A percentile compares a stretch with the other conserved stretches of the same genome.
Conservation (phyloP, 2,329 filamentous ascomycete species). For the Lecanosticta acicola region DNA sequence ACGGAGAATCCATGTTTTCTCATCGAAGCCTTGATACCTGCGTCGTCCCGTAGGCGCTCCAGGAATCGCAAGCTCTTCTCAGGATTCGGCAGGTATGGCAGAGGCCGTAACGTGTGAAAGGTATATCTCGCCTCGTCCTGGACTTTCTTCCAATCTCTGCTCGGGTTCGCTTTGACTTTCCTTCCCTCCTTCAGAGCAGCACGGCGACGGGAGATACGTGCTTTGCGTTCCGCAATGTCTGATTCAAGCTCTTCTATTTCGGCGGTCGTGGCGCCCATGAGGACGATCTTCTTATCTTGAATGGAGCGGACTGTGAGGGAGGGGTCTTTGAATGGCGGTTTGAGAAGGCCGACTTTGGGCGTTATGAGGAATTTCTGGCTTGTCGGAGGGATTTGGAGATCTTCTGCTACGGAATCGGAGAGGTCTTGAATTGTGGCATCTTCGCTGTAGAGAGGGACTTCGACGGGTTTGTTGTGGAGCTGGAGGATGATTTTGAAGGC, state of each 20-base stretch:
- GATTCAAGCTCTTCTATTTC: conserved; percentile 53
- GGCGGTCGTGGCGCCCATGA: conserved; percentile 59
- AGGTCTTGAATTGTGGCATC: conserved; percentile 54
- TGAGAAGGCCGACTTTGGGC: conserved; percentile 60
- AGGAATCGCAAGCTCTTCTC: conserved; percentile 67
- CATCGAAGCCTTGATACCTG: conserved; percentile 82
- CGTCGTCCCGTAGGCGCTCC: conserved; percentile 69
- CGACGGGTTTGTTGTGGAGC: conserved; percentile 50
- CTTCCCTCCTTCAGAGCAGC: conserved; percentile 37
- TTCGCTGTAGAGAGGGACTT: conserved; percentile 41
- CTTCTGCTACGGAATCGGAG: conserved; percentile 51
- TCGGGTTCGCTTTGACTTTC: conserved; percentile 29
- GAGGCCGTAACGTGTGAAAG: conserved; percentile 70
- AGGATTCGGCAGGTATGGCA: conserved; percentile 71
- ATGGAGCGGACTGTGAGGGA: conserved; percentile 47
- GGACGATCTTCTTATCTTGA: conserved; percentile 55
- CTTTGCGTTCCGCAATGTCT: conserved; percentile 46
- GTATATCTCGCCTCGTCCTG: conserved; percentile 66
- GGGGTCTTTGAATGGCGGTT: conserved; percentile 58
- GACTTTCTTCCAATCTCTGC: conserved; percentile 43
- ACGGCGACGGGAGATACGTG: conserved; percentile 40
- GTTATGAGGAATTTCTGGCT: conserved; percentile 65
- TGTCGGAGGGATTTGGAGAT: conserved; percentile 53
- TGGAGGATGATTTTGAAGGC: conserved; percentile 45
- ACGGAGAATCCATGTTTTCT: conserved; percentile 77